Evolutionary conservation across 768 basidiomycete genomes (phyloP).

Genomic region (Cyathus striatus): DNA sequence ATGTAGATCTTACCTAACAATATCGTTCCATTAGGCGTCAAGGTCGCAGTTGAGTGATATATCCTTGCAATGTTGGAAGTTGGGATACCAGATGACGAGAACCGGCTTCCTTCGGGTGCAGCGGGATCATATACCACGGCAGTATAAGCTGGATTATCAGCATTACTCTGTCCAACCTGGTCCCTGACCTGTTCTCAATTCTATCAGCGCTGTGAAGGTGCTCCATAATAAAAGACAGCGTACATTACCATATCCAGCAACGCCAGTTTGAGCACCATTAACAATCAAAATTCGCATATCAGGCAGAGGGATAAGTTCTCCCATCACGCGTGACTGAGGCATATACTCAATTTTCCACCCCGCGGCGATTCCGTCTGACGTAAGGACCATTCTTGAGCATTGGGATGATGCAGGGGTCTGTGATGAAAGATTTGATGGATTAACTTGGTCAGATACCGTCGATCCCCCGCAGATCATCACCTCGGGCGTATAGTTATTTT

Average conservation of each 20-base stretch:
- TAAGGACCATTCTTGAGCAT: slow-evolving; percentile 33
- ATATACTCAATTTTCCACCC: slow-evolving; percentile 40
- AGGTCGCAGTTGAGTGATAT: slow-evolving; percentile 57
- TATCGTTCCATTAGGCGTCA: slow-evolving; percentile 38
- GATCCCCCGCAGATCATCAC: slow-evolving; percentile 41
- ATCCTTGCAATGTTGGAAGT: slow-evolving; percentile 40
- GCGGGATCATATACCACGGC: slow-evolving; percentile 44
- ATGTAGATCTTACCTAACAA: slow-evolving; percentile 26
- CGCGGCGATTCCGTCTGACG: slow-evolving; percentile 28
- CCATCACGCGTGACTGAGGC: slow-evolving; percentile 32
- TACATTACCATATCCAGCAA: slow-evolving; percentile 17
- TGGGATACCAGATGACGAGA: slow-evolving; percentile 38
- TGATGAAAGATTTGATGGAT: slow-evolving; percentile 22
- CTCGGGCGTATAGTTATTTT: slow-evolving; percentile 31
- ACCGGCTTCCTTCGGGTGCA: slow-evolving; percentile 32
- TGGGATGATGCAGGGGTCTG: slow-evolving; percentile 36
- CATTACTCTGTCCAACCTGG: slow-evolving; percentile 16
- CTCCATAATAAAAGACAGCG: background rate
- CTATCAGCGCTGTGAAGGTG: background rate
- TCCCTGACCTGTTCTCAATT: slow-evolving; percentile 18
- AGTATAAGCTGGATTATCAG: slow-evolving; percentile 22
- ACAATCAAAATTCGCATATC: slow-evolving; percentile 36
- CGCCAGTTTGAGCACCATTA: slow-evolving; percentile 35
- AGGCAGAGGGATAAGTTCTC: slow-evolving; percentile 30
- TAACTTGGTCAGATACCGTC: slow-evolving; percentile 21